Evolutionary conservation across 192 early-diverging fungal species (phyloP).

Genomic region (Borealophlyctis nickersoniae): DNA sequence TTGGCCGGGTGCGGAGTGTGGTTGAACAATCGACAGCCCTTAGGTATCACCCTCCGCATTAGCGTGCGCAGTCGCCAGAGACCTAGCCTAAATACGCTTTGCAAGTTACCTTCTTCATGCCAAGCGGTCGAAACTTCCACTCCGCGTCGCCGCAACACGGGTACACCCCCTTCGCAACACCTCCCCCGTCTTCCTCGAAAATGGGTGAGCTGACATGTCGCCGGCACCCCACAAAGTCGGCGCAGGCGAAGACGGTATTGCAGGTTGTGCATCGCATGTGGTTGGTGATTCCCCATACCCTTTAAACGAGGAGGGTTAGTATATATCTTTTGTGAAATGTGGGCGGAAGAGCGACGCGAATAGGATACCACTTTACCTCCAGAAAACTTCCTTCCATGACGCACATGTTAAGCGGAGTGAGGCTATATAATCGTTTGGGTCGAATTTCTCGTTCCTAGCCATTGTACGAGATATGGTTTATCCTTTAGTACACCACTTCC

Average conservation of each 20-base stretch:
- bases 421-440: constrained; percentile 40
- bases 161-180: constrained; percentile 15
- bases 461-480: constrained; percentile 10
- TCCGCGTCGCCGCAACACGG: constrained; percentile 30
- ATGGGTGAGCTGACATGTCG: constrained; percentile 16
- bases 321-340: background rate
- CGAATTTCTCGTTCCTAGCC: constrained; percentile 29
- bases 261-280: constrained; percentile 29
- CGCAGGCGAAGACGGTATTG: constrained; percentile 18
- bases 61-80: background rate
- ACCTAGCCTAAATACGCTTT: background rate
- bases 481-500: background rate
- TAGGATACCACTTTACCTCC: constrained; percentile 27
- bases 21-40: constrained; percentile 15
- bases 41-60: background rate
- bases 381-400: constrained; percentile 39
- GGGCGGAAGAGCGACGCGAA: background rate
- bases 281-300: constrained; percentile 37
- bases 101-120: constrained; percentile 14
- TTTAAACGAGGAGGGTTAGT: constrained; percentile 4
- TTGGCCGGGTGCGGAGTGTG: constrained; percentile 5
- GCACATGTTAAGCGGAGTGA: constrained; percentile 7
- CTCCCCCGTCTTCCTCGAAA: constrained; percentile 16
- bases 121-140: constrained; percentile 32
- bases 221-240: constrained; percentile 22